Percentiles rank a stretch among this genome's conserved stretches.
phyloP scores from a whole-genome alignment of 805 yeast species.

The Komagataella pastoris region DNA sequence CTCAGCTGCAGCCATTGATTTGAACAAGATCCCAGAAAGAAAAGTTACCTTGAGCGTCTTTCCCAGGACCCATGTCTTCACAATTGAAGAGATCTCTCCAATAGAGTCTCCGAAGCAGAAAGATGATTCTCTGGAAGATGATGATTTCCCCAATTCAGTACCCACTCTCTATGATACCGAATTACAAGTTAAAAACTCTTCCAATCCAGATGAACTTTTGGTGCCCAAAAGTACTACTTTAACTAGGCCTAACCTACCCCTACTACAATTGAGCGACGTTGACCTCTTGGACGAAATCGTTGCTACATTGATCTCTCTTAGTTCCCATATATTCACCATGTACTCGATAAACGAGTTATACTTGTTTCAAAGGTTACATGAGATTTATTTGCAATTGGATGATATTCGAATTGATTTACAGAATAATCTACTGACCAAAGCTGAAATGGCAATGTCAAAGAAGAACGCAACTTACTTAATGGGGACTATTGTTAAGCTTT shows the following conservation, averaged over 20 bases:
- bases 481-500: conserved; percentile 46
- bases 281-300: conserved; percentile 41
- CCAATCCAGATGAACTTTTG: neutral
- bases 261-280: conserved; percentile 23
- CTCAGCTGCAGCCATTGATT: conserved; percentile 42
- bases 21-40: conserved; percentile 50
- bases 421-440: conserved; percentile 36
- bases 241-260: neutral
- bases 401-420: conserved; percentile 40
- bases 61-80: conserved; percentile 41
- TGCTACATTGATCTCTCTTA: conserved; percentile 40
- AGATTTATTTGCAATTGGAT: conserved; percentile 42
- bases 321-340: conserved; percentile 53
- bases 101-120: conserved; percentile 6
- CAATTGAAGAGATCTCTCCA: conserved; percentile 25
- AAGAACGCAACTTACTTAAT: conserved; percentile 39
- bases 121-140: neutral
- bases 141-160: conserved; percentile 3
- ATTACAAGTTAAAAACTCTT: neutral
- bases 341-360: conserved; percentile 60
- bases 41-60: conserved; percentile 41
- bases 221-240: neutral
- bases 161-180: conserved; percentile 21
- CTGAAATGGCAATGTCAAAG: conserved; percentile 34
- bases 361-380: conserved; percentile 41